Evolutionary conservation across 1,284 basidiomycete genomes (phyloP).

Genomic region (Ustilago crameri): DNA sequence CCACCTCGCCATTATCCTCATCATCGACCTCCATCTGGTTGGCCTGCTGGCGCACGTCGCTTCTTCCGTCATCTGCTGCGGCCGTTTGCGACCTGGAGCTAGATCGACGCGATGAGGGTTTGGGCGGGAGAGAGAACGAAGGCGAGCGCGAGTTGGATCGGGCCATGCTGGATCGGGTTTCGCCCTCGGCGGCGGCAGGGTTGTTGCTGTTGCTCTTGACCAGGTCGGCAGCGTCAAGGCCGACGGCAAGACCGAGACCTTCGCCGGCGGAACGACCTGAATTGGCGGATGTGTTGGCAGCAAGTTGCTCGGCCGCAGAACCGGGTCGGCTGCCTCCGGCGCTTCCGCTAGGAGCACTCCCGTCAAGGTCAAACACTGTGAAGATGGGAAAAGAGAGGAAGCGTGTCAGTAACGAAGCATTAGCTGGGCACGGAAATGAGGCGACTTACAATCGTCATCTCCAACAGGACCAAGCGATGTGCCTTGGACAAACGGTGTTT

Average conservation of each 20-base stretch:
- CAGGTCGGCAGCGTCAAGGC: conserved; percentile 53
- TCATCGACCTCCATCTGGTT: conserved; percentile 45
- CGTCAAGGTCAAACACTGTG: conserved; percentile 58
- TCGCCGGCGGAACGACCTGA: conserved; percentile 33
- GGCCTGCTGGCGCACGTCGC: conserved; percentile 50
- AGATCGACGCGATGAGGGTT: conserved; percentile 50
- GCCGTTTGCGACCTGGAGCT: conserved; percentile 50
- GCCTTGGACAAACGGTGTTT: conserved; percentile 66
- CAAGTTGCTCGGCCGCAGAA: conserved; percentile 52
- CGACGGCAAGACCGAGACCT: conserved; percentile 39
- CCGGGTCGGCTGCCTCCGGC: conserved; percentile 21
- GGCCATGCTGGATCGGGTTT: conserved; percentile 15
- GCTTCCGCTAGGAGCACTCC: conserved; percentile 18
- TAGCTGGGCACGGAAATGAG: not conserved
- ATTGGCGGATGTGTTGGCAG: conserved; percentile 63
- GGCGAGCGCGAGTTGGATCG: conserved; percentile 43
- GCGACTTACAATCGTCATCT: conserved; percentile 53
- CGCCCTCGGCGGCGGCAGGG: not conserved
- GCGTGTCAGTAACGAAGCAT: not conserved
- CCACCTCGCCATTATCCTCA: conserved; percentile 39
- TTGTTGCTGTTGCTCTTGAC: conserved; percentile 11
- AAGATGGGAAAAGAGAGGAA: not conserved
- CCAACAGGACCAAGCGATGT: conserved; percentile 53
- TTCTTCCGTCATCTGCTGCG: conserved; percentile 45
- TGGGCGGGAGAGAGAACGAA: conserved; percentile 55